A percentile compares a stretch with the other conserved stretches of the same genome.
These are phyloP conservation scores for Tricholoma bakamatsutake DNA, from an alignment of 768 basidiomycete species.

Conservation along the genomic window DNA sequence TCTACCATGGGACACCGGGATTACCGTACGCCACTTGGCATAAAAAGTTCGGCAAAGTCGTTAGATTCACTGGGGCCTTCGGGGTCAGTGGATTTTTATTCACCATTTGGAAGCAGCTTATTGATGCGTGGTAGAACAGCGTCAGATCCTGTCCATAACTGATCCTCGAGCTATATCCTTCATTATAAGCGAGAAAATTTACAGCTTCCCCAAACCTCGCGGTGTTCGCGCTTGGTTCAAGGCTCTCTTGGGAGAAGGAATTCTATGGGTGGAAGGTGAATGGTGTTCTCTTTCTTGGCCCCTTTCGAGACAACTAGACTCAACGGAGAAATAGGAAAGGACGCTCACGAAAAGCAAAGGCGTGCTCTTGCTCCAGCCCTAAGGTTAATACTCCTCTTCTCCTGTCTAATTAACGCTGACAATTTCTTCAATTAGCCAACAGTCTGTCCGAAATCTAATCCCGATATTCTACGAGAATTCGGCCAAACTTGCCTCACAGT, in stretches of 20 bases:
- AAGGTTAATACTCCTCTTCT: conserved; percentile 30
- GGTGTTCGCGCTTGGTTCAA: conserved; percentile 63
- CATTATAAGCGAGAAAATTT: conserved; percentile 49
- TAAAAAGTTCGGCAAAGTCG: conserved; percentile 44
- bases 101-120: conserved; percentile 2
- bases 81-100: conserved; percentile 35
- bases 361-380: conserved; percentile 49
- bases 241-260: conserved; percentile 54
- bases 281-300: neutral
- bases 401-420: neutral
- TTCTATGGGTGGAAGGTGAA: conserved; percentile 61
- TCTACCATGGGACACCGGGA: conserved; percentile 51
- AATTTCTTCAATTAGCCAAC: conserved; percentile 29
- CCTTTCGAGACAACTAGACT: neutral
- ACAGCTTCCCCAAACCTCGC: conserved; percentile 55
- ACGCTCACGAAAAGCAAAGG: conserved; percentile 51
- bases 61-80: conserved; percentile 51
- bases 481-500: conserved; percentile 43
- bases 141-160: conserved; percentile 52
- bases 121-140: conserved; percentile 26
- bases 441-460: conserved; percentile 46
- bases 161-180: conserved; percentile 48
- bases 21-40: conserved; percentile 49
- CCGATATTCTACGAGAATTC: conserved; percentile 53
- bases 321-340: conserved; percentile 36